Base-by-base conservation (phyloP, 2,329 filamentous ascomycete species). In the Colletotrichum kahawae region DNA sequence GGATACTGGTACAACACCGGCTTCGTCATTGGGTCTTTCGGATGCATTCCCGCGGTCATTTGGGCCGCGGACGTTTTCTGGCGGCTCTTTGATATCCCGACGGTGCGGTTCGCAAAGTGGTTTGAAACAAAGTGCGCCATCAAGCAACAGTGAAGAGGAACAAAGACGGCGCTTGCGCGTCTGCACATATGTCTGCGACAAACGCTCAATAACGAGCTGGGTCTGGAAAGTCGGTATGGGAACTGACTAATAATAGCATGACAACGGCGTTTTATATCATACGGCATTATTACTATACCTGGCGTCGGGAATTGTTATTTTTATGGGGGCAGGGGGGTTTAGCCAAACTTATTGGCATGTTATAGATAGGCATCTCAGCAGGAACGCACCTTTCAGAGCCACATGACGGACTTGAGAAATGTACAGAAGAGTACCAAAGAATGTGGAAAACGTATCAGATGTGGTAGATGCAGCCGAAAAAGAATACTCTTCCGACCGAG, bases 11-110 rank as follows among this genome's bases (percentile, higher is more conserved):
- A 89, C 80, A 85, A 85, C 67, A 78, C 79, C 2, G 89, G 88
- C 2, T 89, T 89, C 69, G 78, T 83, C 13, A 81, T 91, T 27
- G 86, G 88, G 21, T 84, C 85, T 0, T 66, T 85, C 16, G 82
- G 90, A n/a, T 85, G 88, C 65, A 84, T 91, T 16, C 89, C 90
- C 0, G 81, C 86, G 3, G 85, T 90, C 7, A 83, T 92, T 18
- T 91, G 88, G 86, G 87, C 85, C 71, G 87, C 89, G 2, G 90
- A 92, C 75, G 77, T 92, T 5, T 91, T 90, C 75, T 91, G 89
- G 86, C 84, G 90, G 29, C 83, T 84, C 4, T 86, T 92, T 18
- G 90, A 92, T 77, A 86, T 87, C 66, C 90, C 90, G 1, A 87
- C 87, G 8, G 90, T 92, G 67, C 86, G 85, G 78, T 88, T 92